Percentiles rank a stretch among this genome's conserved stretches.
Evolutionary conservation across 2,329 filamentous ascomycete genomes (phyloP).

Genomic region (Aspergillus terreus): DNA sequence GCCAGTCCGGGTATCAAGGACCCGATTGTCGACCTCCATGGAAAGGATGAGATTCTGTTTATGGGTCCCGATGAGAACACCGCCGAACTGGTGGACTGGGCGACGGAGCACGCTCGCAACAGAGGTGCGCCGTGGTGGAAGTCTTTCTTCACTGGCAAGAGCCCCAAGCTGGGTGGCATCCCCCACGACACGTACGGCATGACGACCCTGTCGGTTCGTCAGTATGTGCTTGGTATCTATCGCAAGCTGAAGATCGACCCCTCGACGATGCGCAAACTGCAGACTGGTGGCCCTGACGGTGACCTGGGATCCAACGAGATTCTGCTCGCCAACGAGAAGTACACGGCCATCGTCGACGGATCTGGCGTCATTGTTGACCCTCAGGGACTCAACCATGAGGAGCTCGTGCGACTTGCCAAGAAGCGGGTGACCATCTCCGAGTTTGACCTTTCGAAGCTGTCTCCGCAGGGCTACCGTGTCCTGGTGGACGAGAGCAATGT

Average conservation of each 20-base stretch:
- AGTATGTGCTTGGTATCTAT: slow-evolving; percentile 96
- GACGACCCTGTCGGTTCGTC: slow-evolving; percentile 93
- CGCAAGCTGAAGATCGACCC: slow-evolving; percentile 90
- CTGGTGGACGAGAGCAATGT: slow-evolving; percentile 88
- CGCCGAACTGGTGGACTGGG: slow-evolving; percentile 94
- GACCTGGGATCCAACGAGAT: slow-evolving; percentile 98
- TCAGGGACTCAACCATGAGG: slow-evolving; percentile 77
- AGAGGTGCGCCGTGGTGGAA: slow-evolving; percentile 98
- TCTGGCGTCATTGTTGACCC: slow-evolving; percentile 92
- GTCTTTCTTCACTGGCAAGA: slow-evolving; percentile 99
- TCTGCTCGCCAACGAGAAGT: slow-evolving; percentile 90
- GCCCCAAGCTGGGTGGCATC: slow-evolving; percentile 90
- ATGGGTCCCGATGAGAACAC: slow-evolving; percentile 99
- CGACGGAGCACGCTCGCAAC: slow-evolving; percentile 85
- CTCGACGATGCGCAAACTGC: slow-evolving; percentile 81
- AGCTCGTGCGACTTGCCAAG: slow-evolving; percentile 81
- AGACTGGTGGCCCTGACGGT: slow-evolving; percentile 94
- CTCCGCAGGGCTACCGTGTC: slow-evolving; percentile 82
- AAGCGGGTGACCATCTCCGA: slow-evolving; percentile 83
- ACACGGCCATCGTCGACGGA: slow-evolving; percentile 92
- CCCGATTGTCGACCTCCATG: slow-evolving; percentile 91
- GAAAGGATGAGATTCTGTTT: slow-evolving; percentile 95
- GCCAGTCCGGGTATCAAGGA: slow-evolving; percentile 97
- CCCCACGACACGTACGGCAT: slow-evolving; percentile 96
- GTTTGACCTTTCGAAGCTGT: slow-evolving; percentile 82